Evolutionary conservation across 768 basidiomycete genomes (phyloP).

Genomic region (Calocybe cyanea): DNA sequence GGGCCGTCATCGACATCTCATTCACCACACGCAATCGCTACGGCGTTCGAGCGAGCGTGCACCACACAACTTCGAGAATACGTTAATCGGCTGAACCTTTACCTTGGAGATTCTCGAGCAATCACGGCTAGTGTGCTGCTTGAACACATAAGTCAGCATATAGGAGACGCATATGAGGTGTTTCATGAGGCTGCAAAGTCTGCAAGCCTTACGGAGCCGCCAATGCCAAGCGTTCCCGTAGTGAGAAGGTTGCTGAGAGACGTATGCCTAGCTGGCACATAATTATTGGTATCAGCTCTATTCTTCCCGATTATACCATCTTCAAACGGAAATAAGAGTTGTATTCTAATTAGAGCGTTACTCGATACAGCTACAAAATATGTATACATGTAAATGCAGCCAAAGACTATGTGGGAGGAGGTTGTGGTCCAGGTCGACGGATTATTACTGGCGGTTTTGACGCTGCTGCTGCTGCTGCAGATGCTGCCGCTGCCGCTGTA

Average conservation of each 20-base stretch:
- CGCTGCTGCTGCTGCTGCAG: conserved; percentile 1
- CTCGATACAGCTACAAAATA: conserved; percentile 9
- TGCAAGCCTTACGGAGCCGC: not conserved
- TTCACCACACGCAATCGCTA: conserved; percentile 36
- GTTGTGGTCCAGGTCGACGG: conserved; percentile 15
- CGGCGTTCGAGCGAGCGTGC: conserved; percentile 52
- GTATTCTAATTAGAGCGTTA: not conserved
- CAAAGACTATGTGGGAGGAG: conserved; percentile 6
- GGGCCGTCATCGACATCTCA: conserved; percentile 5
- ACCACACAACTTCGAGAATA: conserved; percentile 51
- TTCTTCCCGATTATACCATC: too few relatives aligned
- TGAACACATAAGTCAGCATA: conserved; percentile 68
- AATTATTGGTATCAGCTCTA: too few relatives aligned
- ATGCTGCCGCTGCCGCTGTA: not conserved
- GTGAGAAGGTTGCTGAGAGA: too few relatives aligned
- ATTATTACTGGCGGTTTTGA: conserved; percentile 18
- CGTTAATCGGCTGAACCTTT: conserved; percentile 63
- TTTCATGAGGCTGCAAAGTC: conserved; percentile 61
- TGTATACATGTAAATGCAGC: conserved; percentile 6
- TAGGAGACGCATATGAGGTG: conserved; percentile 69
- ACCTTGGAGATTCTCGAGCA: conserved; percentile 78
- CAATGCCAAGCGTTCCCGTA: too few relatives aligned
- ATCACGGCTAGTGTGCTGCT: conserved; percentile 79
- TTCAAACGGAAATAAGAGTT: too few relatives aligned
- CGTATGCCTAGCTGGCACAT: too few relatives aligned